phyloP scores from a whole-genome alignment of 2,329 filamentous ascomycete species.

The Talaromyces sp. region DNA sequence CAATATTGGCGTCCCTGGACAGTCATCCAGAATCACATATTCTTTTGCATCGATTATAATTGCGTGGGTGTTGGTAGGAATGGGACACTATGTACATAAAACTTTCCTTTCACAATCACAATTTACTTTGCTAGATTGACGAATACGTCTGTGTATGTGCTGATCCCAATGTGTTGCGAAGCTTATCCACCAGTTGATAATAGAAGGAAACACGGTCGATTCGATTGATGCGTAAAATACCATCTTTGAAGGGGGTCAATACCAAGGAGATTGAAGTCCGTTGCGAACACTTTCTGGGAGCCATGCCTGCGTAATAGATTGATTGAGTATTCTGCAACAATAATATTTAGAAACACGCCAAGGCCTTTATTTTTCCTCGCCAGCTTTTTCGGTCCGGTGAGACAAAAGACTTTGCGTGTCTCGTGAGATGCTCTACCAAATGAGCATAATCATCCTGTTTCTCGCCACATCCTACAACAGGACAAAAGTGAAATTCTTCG shows the following conservation, averaged over 20 bases:
- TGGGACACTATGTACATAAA: not conserved
- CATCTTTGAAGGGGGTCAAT: not conserved
- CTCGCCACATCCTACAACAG: not conserved
- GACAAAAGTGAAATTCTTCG: constrained; percentile 1
- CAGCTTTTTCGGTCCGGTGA: constrained; percentile 1
- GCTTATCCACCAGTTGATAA: too few species aligned
- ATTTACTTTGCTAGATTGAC: not conserved
- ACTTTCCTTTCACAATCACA: not conserved
- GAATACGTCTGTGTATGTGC: not conserved
- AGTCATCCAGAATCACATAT: not conserved
- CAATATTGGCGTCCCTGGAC: not conserved
- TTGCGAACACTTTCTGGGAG: not conserved
- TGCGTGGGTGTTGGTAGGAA: not conserved
- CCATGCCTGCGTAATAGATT: not conserved
- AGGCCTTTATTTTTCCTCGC: not conserved
- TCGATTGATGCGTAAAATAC: not conserved
- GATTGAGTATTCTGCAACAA: not conserved
- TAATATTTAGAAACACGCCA: not conserved
- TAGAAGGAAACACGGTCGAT: not conserved
- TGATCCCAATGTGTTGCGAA: not conserved
- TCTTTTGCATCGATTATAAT: not conserved
- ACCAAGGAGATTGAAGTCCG: not conserved
- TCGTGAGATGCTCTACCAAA: constrained; percentile 3
- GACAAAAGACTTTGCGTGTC: constrained; percentile 2
- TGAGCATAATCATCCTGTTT: constrained; percentile 1